Evolutionary conservation across 1,139 yeast species (phyloP).

Genomic region (Oligophagozyma castellii): DNA sequence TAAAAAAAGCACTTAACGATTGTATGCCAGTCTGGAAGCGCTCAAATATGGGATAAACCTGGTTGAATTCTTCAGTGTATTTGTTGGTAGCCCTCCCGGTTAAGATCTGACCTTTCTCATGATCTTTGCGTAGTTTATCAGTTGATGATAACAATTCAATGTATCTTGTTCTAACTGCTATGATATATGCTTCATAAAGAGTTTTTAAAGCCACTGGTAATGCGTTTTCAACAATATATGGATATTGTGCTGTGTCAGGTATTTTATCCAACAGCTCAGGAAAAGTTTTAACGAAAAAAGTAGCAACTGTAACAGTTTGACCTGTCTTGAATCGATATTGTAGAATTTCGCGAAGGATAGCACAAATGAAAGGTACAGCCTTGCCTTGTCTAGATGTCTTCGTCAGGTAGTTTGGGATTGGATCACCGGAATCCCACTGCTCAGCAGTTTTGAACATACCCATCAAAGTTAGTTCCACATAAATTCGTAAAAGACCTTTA

Average conservation of each 20-base stretch:
- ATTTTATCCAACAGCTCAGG: conserved; percentile 22
- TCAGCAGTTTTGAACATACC: conserved; percentile 39
- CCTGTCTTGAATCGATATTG: conserved; percentile 38
- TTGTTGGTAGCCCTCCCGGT: conserved; percentile 54
- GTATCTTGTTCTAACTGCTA: conserved; percentile 31
- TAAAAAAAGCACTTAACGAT: conserved; percentile 32
- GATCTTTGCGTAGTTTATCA: conserved; percentile 28
- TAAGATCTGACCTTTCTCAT: conserved; percentile 44
- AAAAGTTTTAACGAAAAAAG: conserved; percentile 41
- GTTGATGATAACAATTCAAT: conserved; percentile 27
- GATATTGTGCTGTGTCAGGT: conserved; percentile 14
- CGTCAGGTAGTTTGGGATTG: conserved; percentile 30
- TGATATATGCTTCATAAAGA: conserved; percentile 36
- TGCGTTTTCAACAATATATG: conserved; percentile 3
- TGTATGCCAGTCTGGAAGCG: conserved; percentile 34
- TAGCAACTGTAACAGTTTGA: conserved; percentile 33
- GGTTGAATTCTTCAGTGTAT: conserved; percentile 31
- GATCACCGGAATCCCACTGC: conserved; percentile 25
- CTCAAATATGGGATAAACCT: conserved; percentile 29
- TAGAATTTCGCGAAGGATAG: conserved; percentile 42
- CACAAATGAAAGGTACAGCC: conserved; percentile 31
- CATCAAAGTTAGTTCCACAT: conserved; percentile 50
- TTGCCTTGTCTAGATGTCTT: conserved; percentile 16
- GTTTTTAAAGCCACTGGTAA: conserved; percentile 20
- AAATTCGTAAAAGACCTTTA: conserved; percentile 37